Evolutionary conservation across 1,284 basidiomycete species (phyloP), one percentile per base, ranked within the genome.

Genomic region (Filobasidium uniguttulatum): DNA sequence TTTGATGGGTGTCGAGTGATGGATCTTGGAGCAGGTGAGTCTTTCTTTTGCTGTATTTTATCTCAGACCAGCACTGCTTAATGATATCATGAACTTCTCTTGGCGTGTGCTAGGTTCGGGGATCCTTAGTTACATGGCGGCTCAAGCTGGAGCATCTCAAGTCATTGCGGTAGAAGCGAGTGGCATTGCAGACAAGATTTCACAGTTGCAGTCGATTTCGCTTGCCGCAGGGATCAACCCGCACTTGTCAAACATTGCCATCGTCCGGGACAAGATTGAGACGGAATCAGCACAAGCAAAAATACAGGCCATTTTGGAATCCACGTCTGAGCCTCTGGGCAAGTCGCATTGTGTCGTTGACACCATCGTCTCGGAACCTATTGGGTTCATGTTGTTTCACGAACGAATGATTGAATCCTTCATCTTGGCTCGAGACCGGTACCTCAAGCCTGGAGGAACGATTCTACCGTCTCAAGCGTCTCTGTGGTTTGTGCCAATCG

Each of bases 321-420:
- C 30, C 19, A 8, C 38, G 22, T 37, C 17, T 44, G 64, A 69
- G 55, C 53, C 56, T 7, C 53, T 63, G 19, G 68, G 62, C 22
- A 62, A 70, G 56, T n/a, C n/a, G n/a, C n/a, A n/a, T n/a, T n/a
- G n/a, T n/a, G n/a, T n/a, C n/a, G 72, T 73, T 22, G 73, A 75
- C 54, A 74, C 72, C 25, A 71, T 75, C 45, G 66, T 75, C n/a
- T 72, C 71, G 3, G 73, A 75, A 56, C 73, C 72, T 23, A 69
- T 75, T 10, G 73, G 73, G 3, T 72, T 73, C 14, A 66, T 75
- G 60, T 59, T 75, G 23, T 62, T 74, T 10, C 72, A 75, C 53
- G 73, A 75, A 56, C 60, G 72, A 17, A 75, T 75, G 73, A 71
- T 69, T 36, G 73, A 75, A 55, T 68, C 68, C 3, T 74, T 72